Conservation (phyloP, 2,329 filamentous ascomycete genomes). For the Hawksworthiomyces lignivorus region DNA sequence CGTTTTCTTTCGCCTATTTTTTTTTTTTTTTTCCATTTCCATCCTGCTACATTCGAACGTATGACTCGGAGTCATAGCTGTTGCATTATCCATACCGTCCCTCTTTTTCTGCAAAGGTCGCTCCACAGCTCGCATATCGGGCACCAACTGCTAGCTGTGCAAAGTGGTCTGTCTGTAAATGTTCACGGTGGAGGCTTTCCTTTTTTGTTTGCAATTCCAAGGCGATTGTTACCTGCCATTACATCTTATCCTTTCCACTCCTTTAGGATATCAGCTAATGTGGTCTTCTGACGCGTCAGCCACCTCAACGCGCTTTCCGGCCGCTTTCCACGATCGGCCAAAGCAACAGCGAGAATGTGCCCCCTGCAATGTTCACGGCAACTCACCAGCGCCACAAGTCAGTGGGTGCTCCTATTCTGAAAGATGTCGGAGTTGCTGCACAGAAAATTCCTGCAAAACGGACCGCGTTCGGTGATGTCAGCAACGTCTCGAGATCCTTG, state of each 20-base stretch:
- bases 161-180: too few species aligned
- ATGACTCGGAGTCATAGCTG: too few species aligned
- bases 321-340: slow-evolving; percentile 26
- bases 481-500: slow-evolving; percentile 50
- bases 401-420: slow-evolving; percentile 49
- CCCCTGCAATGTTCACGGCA: slow-evolving; percentile 50
- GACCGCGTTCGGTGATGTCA: slow-evolving; percentile 74
- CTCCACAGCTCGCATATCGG: too few species aligned
- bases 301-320: slow-evolving; percentile 54
- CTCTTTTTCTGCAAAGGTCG: too few species aligned
- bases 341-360: slow-evolving; percentile 66
- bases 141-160: too few species aligned
- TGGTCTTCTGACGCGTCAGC: slow-evolving; percentile 37
- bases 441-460: slow-evolving; percentile 64
- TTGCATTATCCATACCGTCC: too few species aligned
- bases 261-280: slow-evolving; percentile 2
- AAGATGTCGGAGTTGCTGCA: slow-evolving; percentile 39
- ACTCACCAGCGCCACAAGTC: slow-evolving; percentile 76
- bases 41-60: background rate
- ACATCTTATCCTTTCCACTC: background rate
- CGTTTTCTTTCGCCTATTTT: background rate
- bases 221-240: too few species aligned
- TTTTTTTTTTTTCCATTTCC: background rate
- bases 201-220: background rate
- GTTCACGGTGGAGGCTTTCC: too few species aligned